Conservation (phyloP, 192 early-diverging fungal genomes). For the Podila verticillata region DNA sequence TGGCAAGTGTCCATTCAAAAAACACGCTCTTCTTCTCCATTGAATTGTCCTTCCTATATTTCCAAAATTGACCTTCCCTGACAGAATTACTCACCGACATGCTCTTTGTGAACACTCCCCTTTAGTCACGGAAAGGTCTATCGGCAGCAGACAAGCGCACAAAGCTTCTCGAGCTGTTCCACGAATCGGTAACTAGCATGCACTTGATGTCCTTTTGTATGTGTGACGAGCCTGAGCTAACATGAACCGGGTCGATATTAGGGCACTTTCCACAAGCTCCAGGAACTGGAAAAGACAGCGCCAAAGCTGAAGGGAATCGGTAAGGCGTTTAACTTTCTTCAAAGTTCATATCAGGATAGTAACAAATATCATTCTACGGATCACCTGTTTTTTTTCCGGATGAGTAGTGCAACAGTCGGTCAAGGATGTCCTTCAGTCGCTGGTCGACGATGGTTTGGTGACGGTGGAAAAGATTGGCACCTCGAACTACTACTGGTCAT, state of each 20-base stretch:
- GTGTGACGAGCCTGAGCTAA: background rate
- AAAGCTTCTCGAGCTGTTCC: constrained; percentile 56
- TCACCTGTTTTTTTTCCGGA: background rate
- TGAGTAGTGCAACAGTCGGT: constrained; percentile 75
- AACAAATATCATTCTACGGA: background rate
- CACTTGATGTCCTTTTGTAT: background rate
- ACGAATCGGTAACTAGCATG: constrained; percentile 56
- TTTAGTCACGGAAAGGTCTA: constrained; percentile 59
- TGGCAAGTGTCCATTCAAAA: too few species aligned
- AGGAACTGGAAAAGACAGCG: constrained; percentile 86
- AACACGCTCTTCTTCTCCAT: too few species aligned
- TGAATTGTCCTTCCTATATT: too few species aligned
- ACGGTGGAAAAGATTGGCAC: constrained; percentile 87
- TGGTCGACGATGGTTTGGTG: constrained; percentile 86
- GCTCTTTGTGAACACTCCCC: background rate
- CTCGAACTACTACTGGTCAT: constrained; percentile 95
- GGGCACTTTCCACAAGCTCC: constrained; percentile 79
- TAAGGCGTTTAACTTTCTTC: constrained; percentile 26
- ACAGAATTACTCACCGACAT: background rate
- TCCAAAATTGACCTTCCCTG: too few species aligned
- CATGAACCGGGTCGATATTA: constrained; percentile 16
- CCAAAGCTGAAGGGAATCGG: constrained; percentile 86
- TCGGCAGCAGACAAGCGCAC: constrained; percentile 64
- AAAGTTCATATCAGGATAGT: background rate
- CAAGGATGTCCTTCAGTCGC: constrained; percentile 83